Evolutionary conservation across 2,329 filamentous ascomycete species (phyloP), one percentile per base, ranked within the genome.

Genomic region (Aspergillus aculeatinus): DNA sequence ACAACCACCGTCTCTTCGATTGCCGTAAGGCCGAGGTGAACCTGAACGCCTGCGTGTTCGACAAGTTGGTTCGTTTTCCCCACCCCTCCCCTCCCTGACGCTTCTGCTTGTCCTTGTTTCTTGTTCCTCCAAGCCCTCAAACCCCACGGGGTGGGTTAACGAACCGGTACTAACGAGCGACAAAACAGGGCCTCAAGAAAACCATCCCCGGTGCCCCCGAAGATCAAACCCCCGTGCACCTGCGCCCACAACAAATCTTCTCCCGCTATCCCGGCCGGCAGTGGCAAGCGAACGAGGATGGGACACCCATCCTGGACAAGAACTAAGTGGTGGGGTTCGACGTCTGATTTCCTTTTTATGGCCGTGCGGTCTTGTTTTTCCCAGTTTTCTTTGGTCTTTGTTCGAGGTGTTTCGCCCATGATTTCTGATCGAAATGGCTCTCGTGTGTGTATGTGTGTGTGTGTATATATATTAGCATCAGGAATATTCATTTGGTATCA

Each of bases 1-100:
- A 96, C 82, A 99, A 99, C 83, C 95, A 99, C 74, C 91, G 96
- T 80, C 82, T 98, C 61, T 99, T 92, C 90, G 92, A 98, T 74
- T 99, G 95, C 82, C 87, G 95, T 70, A 88, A 87, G 72, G 83
- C 85, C 65, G 95, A 99, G 83, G 89, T 91, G 86, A 88, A 88
- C 75, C 82, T 99, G 71, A 99, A 97, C 84, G 89, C 89, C 81
- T 99, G 95, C 79, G 93, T 97, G 52, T 98, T 90, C 75, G 89
- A 97, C 68, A 98, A 97, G 77, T 79, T 99, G 82, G 95, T 99
- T 83, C 63, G 90, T 83, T 10, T 51, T 21, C 21, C 21, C 16
- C n/a, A n/a, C n/a, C 48, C 33, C 10, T 9, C 27, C 21, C 51
- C 16, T 27, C 51, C 16, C 16, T 12, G 50, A 7, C 14, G 31